phyloP scores from a whole-genome alignment of 225 moss, liverwort and hornwort species.

The Takakia lepidozioides region DNA sequence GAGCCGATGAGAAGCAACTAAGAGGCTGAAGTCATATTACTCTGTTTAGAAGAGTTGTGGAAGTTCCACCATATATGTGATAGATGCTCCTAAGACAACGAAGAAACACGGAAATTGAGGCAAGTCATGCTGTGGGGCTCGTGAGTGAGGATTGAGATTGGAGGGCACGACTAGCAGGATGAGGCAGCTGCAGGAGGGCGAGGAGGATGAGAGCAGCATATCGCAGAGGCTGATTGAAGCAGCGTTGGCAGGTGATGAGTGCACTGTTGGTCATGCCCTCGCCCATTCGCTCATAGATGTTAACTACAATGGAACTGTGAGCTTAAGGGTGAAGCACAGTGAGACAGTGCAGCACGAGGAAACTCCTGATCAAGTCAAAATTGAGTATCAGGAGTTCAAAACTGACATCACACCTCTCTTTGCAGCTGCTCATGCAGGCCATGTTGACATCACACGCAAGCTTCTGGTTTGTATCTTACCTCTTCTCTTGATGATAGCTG shows the following conservation, averaged over 20 bases:
- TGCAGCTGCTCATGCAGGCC: conserved; percentile 42
- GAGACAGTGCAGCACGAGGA: conserved; percentile 42
- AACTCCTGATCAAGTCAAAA: conserved; percentile 30
- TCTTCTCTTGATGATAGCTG: not conserved
- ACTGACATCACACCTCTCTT: conserved; percentile 46
- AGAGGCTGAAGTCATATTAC: too few species aligned
- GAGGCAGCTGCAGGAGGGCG: conserved; percentile 40
- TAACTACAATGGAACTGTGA: conserved; percentile 41
- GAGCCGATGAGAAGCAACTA: too few species aligned
- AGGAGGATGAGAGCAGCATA: conserved; percentile 29
- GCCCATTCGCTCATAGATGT: conserved; percentile 34
- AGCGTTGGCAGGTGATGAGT: conserved; percentile 29
- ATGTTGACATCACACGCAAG: conserved; percentile 32
- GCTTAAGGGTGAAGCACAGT: conserved; percentile 34
- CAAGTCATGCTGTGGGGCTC: too few species aligned
- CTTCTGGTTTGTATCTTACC: conserved; percentile 25
- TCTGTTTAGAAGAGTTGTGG: too few species aligned
- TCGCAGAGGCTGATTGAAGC: conserved; percentile 36
- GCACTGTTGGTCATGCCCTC: conserved; percentile 22
- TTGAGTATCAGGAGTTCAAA: conserved; percentile 46
- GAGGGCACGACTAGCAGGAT: too few species aligned
- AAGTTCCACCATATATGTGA: too few species aligned
- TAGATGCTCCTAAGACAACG: too few species aligned
- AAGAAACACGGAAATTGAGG: too few species aligned
- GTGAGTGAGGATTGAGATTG: too few species aligned